phyloP scores from a whole-genome alignment of 164 flowering plant species.

The Berberis vulgaris region DNA sequence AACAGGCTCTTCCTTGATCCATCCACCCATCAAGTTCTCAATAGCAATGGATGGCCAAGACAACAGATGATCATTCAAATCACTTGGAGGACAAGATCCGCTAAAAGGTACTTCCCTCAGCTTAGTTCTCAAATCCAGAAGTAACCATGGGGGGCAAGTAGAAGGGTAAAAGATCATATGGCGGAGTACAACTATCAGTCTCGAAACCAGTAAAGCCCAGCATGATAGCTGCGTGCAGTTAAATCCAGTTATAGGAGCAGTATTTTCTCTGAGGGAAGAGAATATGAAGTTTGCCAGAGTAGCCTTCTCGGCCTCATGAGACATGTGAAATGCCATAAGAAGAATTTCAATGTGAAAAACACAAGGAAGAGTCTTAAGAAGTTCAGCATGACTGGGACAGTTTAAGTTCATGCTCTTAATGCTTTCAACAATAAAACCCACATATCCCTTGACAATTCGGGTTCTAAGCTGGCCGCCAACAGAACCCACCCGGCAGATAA shows the following conservation, averaged over 20 bases:
- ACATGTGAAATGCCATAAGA: slow-evolving; percentile 80
- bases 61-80: slow-evolving; percentile 23
- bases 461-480: slow-evolving; percentile 53
- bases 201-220: slow-evolving; percentile 78
- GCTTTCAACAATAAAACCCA: slow-evolving; percentile 53
- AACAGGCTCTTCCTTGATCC: slow-evolving; percentile 36
- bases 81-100: slow-evolving; percentile 18
- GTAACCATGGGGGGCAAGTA: slow-evolving; percentile 61
- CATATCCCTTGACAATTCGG: slow-evolving; percentile 43
- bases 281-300: slow-evolving; percentile 38
- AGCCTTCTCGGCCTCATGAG: slow-evolving; percentile 56
- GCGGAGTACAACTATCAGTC: slow-evolving; percentile 73
- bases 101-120: slow-evolving; percentile 41
- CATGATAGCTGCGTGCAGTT: slow-evolving; percentile 50
- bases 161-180: slow-evolving; percentile 64
- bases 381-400: slow-evolving; percentile 39
- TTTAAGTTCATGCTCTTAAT: slow-evolving; percentile 28
- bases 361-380: slow-evolving; percentile 62
- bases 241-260: slow-evolving; percentile 29
- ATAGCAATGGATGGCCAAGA: slow-evolving; percentile 53
- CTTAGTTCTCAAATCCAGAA: slow-evolving; percentile 56
- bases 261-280: slow-evolving; percentile 36
- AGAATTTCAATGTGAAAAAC: slow-evolving; percentile 74
- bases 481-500: slow-evolving; percentile 44
- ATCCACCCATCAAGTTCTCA: slow-evolving; percentile 37